Evolutionary conservation across 2,329 filamentous ascomycete genomes (phyloP).

Genomic region (Neofusicoccum ribis): DNA sequence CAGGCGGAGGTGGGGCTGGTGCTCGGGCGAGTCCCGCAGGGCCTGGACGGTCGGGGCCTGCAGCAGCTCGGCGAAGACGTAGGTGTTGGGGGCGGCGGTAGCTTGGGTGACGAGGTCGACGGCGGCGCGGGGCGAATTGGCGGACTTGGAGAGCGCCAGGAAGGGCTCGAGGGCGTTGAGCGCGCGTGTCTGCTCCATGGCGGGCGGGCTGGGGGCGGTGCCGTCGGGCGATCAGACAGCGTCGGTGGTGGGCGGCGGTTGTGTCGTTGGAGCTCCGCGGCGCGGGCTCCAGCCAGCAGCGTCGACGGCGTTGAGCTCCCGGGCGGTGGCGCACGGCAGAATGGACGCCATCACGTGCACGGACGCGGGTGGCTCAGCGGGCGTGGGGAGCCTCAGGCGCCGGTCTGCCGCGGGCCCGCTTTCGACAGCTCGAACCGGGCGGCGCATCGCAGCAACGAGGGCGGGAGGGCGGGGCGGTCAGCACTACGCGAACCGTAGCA

Average conservation of each 20-base stretch:
- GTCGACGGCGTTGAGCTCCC: not conserved
- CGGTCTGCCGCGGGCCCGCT: not conserved
- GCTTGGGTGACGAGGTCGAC: slow-evolving; percentile 84
- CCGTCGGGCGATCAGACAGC: not conserved
- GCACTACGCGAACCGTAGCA: not conserved
- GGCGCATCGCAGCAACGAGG: not conserved
- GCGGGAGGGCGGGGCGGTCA: not conserved
- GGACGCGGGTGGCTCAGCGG: not conserved
- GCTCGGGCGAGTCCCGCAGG: slow-evolving; percentile 64
- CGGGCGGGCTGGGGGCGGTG: not conserved
- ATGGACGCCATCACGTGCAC: not conserved
- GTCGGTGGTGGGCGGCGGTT: not conserved
- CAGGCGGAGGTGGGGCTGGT: slow-evolving; percentile 64
- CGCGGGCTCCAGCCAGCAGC: slow-evolving; percentile 19
- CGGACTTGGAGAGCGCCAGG: slow-evolving; percentile 82
- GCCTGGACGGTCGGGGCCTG: slow-evolving; percentile 75
- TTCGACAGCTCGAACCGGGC: not conserved
- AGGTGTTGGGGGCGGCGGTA: slow-evolving; percentile 86
- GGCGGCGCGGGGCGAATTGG: slow-evolving; percentile 78
- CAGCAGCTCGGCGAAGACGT: slow-evolving; percentile 92
- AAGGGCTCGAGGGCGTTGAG: slow-evolving; percentile 75
- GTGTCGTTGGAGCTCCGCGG: not conserved
- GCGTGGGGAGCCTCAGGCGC: not conserved
- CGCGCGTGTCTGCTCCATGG: slow-evolving; percentile 71
- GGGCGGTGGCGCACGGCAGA: slow-evolving; percentile 1